phyloP scores from a whole-genome alignment of 345 rosid species.

The Psidium friedrichsthalianum region DNA sequence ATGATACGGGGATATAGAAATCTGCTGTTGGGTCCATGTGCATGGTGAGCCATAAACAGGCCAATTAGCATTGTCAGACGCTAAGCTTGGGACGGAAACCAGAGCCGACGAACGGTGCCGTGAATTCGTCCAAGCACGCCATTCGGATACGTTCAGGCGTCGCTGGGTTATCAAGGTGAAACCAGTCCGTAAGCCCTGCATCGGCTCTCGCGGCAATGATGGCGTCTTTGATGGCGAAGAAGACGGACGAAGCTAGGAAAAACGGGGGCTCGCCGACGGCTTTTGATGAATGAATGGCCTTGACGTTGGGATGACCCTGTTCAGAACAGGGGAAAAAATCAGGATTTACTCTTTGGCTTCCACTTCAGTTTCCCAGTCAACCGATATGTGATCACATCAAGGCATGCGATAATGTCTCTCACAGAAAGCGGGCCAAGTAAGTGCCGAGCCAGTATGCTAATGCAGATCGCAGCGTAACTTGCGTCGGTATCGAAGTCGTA shows the following conservation, averaged over 20 bases:
- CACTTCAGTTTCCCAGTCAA: neutral
- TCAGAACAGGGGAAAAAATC: neutral
- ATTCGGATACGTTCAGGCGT: constrained; percentile 89
- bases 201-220: constrained; percentile 73
- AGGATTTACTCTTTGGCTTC: neutral
- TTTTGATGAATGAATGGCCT: constrained; percentile 83
- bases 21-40: neutral
- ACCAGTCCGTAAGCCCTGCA: constrained; percentile 56
- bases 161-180: constrained; percentile 83
- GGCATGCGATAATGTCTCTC: no score
- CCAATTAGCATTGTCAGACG: constrained; percentile 20
- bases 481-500: neutral
- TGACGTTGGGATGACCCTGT: constrained; percentile 86
- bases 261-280: constrained; percentile 97
- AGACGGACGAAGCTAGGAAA: constrained; percentile 69
- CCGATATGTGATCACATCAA: neutral
- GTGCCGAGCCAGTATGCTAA: neutral
- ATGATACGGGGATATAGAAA: no score
- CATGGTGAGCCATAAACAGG: neutral
- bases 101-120: constrained; percentile 31
- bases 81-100: constrained; percentile 72
- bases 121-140: constrained; percentile 83
- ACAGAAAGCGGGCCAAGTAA: no score
- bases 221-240: constrained; percentile 85
- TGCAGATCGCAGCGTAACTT: neutral